Evolutionary conservation across 306 rosid species (phyloP).

Genomic region (Cucurbita maxima): DNA sequence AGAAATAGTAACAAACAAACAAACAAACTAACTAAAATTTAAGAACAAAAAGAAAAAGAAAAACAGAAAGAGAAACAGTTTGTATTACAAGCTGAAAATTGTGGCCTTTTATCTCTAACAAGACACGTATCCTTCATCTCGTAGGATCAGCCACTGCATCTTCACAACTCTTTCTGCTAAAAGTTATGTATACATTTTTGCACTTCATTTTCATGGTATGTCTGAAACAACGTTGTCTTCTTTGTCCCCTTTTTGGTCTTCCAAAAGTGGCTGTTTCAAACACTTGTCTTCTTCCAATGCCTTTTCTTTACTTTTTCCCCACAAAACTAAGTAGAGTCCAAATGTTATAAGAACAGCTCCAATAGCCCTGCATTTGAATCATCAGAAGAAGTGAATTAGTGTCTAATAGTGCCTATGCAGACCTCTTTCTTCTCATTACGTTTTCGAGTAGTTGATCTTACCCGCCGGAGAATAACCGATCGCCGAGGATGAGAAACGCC

Average conservation of each 20-base stretch:
- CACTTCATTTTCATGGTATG: constrained; percentile 23
- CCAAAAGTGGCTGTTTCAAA: constrained; percentile 33
- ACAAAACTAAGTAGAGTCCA: constrained; percentile 50
- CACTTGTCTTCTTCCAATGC: constrained; percentile 11
- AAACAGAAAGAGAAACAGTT: not conserved
- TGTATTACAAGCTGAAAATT: constrained; percentile 1
- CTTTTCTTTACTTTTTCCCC: constrained; percentile 43
- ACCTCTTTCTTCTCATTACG: not conserved
- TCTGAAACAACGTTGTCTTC: constrained; percentile 14
- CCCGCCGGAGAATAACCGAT: constrained; percentile 51
- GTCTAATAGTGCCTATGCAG: not conserved
- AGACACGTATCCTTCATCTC: not conserved
- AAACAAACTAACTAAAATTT: no score
- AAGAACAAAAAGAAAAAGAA: not conserved
- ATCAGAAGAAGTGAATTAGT: not conserved
- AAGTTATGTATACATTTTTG: not conserved
- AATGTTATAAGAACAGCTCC: constrained; percentile 45
- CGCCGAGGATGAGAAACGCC: constrained; percentile 45
- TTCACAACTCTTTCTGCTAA: not conserved
- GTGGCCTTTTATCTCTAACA: not conserved
- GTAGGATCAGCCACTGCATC: constrained; percentile 1
- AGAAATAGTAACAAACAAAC: no score
- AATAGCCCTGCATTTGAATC: constrained; percentile 26
- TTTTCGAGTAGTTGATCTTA: constrained; percentile 6
- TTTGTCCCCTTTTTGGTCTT: constrained; percentile 17